phyloP scores from a whole-genome alignment of 1,139 yeast genomes.

The Protomyces inouyei region DNA sequence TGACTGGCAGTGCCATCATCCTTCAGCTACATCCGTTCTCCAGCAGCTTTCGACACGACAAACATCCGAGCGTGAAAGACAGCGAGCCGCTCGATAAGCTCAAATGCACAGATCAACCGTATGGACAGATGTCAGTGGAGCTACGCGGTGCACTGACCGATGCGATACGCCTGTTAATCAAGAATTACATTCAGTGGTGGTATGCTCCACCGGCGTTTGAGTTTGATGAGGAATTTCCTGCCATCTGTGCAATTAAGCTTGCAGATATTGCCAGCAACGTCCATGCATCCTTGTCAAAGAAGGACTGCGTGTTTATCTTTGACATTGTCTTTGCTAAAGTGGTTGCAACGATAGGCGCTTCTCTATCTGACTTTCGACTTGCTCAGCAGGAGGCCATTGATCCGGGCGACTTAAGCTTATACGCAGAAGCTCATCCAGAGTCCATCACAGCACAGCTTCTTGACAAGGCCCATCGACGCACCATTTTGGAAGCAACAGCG shows the following conservation, averaged over 20 bases:
- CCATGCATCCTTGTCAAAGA: slow-evolving; percentile 2
- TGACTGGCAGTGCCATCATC: background rate
- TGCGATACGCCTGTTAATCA: background rate
- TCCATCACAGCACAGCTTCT: slow-evolving; percentile 1
- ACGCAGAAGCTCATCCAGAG: background rate
- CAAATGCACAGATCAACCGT: no score
- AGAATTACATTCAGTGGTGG: slow-evolving; percentile 19
- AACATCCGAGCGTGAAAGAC: background rate
- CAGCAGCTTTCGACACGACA: background rate
- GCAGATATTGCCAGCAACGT: background rate
- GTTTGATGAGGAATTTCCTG: slow-evolving; percentile 4
- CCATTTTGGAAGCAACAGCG: background rate
- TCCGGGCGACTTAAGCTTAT: background rate
- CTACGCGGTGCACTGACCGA: background rate
- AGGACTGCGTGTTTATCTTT: slow-evolving; percentile 3
- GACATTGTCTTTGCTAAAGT: slow-evolving; percentile 6
- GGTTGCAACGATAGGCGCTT: slow-evolving; percentile 9
- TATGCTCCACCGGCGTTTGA: slow-evolving; percentile 12
- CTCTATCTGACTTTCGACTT: slow-evolving; percentile 4
- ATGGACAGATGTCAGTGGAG: background rate
- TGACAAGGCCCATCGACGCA: background rate
- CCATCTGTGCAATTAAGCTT: background rate
- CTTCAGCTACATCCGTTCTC: background rate
- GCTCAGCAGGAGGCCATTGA: background rate
- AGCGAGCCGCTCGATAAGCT: background rate